Evolutionary conservation across 1,284 basidiomycete species (phyloP), one percentile per base, ranked within the genome.

Genomic region (Heterobasidion annosum): DNA sequence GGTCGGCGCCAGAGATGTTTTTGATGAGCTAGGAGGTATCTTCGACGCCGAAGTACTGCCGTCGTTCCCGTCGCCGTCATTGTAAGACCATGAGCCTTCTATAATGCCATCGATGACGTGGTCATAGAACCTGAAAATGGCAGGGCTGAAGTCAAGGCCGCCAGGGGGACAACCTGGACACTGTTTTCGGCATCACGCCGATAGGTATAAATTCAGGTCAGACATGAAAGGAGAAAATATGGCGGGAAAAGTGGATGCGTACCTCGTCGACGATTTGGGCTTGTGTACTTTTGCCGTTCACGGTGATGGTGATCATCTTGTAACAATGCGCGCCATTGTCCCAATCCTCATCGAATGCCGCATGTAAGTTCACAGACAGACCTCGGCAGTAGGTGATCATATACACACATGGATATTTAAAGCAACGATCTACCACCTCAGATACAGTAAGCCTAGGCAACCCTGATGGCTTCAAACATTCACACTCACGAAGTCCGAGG

Each of bases 251-350:
- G 8, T 32, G 15, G 8, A 48, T 13, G 10, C 47, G 34, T 16
- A 40, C 52, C 33, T 48, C 44, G 15, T 53, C 52, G 15, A 53
- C 44, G 18, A 53, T 46, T 34, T 47, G 44, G 8, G 52, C 52
- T 33, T 47, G 33, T 4, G 37, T 46, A 8, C 32, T 48, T 32
- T 48, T 53, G n/a, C 52, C 47, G 19, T 43, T 43, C 19, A 18
- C 16, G 8, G 43, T 37, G 25, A 55, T 45, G n/a, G 19, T 52
- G 45, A 55, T 45, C 49, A 32, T 51, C 40, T 34, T 19, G 35
- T 42, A 34, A 32, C 43, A 51, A 34, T 40, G 45, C 10, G 45
- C 53, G 34, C 40, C 37, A 33, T 50, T 44, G 34, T 45, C 42
- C 37, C 46, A 33, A 25, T 46, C n/a, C 46, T 19, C 19, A 16